phyloP scores from a whole-genome alignment of 2,329 filamentous ascomycete genomes.

The Apiospora kogelbergensis region DNA sequence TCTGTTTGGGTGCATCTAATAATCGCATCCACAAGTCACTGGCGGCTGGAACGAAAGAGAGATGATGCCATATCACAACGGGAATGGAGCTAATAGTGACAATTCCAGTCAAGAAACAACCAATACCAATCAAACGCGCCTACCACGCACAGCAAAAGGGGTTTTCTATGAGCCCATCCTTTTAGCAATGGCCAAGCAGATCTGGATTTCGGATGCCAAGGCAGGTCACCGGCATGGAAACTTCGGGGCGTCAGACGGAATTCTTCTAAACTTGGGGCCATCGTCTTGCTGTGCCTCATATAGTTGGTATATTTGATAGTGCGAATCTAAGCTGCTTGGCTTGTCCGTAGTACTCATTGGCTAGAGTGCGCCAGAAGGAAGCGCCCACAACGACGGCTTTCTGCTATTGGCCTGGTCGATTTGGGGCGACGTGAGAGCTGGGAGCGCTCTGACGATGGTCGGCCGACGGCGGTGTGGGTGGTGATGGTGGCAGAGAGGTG shows the following conservation, averaged over 20 bases:
- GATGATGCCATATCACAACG: not conserved
- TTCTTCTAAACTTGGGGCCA: not conserved
- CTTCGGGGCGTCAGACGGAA: not conserved
- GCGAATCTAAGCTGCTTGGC: not conserved
- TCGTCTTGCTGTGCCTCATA: not conserved
- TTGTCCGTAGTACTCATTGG: not conserved
- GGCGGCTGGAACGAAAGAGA: not conserved
- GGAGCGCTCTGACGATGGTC: not conserved
- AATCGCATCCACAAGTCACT: not conserved
- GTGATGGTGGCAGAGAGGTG: not conserved
- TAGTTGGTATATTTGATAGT: not conserved
- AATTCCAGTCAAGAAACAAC: conserved; percentile 1
- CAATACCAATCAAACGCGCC: not conserved
- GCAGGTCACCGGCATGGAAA: not conserved
- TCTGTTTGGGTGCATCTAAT: not conserved
- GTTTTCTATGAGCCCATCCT: not conserved
- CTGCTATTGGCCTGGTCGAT: not conserved
- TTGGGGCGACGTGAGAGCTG: not conserved
- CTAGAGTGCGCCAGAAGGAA: conserved; percentile 1
- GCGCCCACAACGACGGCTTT: not conserved
- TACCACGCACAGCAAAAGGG: not conserved
- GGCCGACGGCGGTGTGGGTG: not conserved
- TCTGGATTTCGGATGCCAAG: conserved; percentile 3
- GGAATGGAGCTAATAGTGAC: not conserved
- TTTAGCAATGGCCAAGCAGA: not conserved